Conservation (phyloP, 2,329 filamentous ascomycete species). For the Colletotrichum salicis region DNA sequence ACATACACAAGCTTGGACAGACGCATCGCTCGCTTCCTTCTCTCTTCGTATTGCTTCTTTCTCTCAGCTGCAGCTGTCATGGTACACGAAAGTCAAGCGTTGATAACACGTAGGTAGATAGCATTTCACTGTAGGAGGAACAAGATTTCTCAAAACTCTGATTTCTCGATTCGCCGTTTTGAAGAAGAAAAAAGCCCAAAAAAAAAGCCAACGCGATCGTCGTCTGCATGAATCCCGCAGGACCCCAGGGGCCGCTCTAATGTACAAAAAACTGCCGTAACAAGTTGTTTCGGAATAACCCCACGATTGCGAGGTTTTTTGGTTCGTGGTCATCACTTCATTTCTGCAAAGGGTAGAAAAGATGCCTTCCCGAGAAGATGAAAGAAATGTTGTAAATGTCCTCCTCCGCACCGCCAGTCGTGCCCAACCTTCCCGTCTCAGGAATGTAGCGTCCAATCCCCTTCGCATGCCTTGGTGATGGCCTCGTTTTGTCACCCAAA, state of each 20-base stretch:
- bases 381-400: conserved; percentile 9
- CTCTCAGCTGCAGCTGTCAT: too few species aligned
- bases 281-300: background rate
- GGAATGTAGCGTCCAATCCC: background rate
- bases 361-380: conserved; percentile 29
- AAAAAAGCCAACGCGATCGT: conserved; percentile 13
- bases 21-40: background rate
- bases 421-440: background rate
- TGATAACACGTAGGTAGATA: background rate
- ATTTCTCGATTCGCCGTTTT: conserved; percentile 32
- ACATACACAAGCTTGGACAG: background rate
- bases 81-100: background rate
- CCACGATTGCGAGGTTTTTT: conserved; percentile 15
- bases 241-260: conserved; percentile 18
- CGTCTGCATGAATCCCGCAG: conserved; percentile 27
- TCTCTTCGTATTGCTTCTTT: background rate
- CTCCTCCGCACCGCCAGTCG: conserved; percentile 18
- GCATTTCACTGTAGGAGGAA: background rate
- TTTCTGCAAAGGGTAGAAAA: conserved; percentile 32
- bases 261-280: conserved; percentile 26
- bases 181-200: conserved; percentile 7
- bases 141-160: conserved; percentile 25
- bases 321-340: conserved; percentile 34
- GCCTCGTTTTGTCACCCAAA: background rate
- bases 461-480: background rate